phyloP scores from a whole-genome alignment of 2,329 filamentous ascomycete genomes.

The Anisogramma anomala region DNA sequence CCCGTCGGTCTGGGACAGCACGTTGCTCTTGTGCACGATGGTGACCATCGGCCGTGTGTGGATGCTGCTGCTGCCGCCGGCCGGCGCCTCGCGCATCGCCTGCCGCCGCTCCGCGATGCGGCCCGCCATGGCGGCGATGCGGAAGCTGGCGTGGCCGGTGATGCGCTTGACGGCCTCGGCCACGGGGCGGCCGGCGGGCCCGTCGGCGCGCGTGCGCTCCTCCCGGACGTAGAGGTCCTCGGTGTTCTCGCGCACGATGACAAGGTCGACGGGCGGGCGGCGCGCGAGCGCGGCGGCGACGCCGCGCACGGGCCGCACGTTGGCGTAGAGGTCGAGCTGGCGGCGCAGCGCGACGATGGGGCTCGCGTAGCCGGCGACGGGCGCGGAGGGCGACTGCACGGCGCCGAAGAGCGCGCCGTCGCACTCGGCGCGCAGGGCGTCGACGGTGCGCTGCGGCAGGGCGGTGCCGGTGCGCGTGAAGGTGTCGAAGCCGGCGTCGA shows the following conservation, averaged over 20 bases:
- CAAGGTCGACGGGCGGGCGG: constrained; percentile 60
- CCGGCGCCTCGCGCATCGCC: constrained; percentile 58
- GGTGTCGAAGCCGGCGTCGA: constrained; percentile 84
- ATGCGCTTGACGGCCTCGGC: constrained; percentile 98
- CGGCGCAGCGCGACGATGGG: constrained; percentile 96
- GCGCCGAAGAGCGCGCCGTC: constrained; percentile 94
- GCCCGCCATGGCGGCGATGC: constrained; percentile 87
- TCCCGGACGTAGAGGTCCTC: constrained; percentile 98
- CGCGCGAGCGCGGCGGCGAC: constrained; percentile 52
- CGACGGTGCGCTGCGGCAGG: constrained; percentile 81
- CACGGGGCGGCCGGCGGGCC: constrained; percentile 62
- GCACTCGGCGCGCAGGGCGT: constrained; percentile 79
- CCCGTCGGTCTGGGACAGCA: constrained; percentile 90
- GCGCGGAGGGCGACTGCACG: constrained; percentile 79
- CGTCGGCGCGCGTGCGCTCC: constrained; percentile 68
- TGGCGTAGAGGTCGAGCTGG: constrained; percentile 88
- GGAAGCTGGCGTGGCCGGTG: constrained; percentile 67
- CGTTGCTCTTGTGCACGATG: constrained; percentile 97
- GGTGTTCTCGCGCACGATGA: constrained; percentile 97
- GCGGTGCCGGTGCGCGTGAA: constrained; percentile 85
- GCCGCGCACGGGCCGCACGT: constrained; percentile 90
- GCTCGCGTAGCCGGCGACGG: constrained; percentile 89
- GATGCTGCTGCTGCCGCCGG: constrained; percentile 47
- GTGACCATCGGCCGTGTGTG: constrained; percentile 69
- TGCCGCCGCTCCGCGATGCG: constrained; percentile 86